These are phyloP conservation scores for Gynochthodes officinalis DNA, from an alignment of 257 asterid species.

Conservation along the genomic window DNA sequence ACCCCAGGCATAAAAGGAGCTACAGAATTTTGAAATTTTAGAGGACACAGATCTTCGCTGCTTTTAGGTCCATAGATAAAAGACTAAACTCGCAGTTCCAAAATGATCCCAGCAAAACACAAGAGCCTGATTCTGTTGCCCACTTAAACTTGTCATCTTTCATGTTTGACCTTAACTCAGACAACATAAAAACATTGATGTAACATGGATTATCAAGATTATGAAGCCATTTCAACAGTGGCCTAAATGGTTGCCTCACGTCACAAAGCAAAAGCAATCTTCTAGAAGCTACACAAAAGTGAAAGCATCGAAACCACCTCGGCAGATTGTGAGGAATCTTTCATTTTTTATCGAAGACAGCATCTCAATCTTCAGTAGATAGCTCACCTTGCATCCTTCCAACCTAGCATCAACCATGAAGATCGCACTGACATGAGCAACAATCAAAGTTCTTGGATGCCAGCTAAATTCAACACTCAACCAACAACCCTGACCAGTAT, in stretches of 20 bases:
- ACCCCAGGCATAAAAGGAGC: slow-evolving; percentile 51
- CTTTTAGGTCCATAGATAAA: slow-evolving; percentile 60
- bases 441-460: slow-evolving; percentile 65
- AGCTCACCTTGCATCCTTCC: slow-evolving; percentile 30
- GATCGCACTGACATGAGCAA: slow-evolving; percentile 45
- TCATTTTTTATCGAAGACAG: slow-evolving; percentile 41
- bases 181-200: slow-evolving; percentile 45
- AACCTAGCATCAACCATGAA: slow-evolving; percentile 64
- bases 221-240: slow-evolving; percentile 66
- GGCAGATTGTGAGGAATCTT: slow-evolving; percentile 52
- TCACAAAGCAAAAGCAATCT: slow-evolving; percentile 60
- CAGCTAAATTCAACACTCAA: slow-evolving; percentile 67
- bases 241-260: slow-evolving; percentile 52
- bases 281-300: slow-evolving; percentile 48
- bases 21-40: slow-evolving; percentile 42
- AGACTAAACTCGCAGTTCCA: slow-evolving; percentile 61
- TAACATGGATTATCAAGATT: slow-evolving; percentile 49
- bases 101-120: slow-evolving; percentile 81
- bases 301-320: slow-evolving; percentile 49
- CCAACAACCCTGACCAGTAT: slow-evolving; percentile 37
- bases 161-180: slow-evolving; percentile 51
- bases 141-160: slow-evolving; percentile 36
- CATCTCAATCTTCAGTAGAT: slow-evolving; percentile 55
- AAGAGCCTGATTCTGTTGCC: slow-evolving; percentile 71
- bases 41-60: slow-evolving; percentile 23